Base-by-base conservation (phyloP, 2,329 filamentous ascomycete species). In the Penicillium sclerotiorum region DNA sequence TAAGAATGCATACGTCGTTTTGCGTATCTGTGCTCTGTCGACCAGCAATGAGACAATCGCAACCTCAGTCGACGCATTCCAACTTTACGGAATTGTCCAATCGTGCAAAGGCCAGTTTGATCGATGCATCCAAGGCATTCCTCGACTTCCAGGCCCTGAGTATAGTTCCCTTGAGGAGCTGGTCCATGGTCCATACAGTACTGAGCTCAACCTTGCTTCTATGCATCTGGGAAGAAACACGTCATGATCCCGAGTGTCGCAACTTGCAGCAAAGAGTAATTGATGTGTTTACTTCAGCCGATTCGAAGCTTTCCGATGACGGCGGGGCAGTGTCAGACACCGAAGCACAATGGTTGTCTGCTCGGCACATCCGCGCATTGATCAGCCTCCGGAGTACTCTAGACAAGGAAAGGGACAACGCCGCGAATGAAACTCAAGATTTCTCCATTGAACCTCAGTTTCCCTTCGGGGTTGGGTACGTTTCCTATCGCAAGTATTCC, bases 21-120 rank as follows among this genome's bases (percentile, higher is more conserved):
- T 76, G 78, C 33, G 74, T 77, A 27, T 82, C 80, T 1, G 79
- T 82, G 54, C 69, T 83, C 4, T 82, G 79, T 55, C 77, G 80
- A 3, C 79, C 80, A 6, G 80, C 80, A 2, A 75, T 83, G 58
- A 80, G 76, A 57, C 55, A 56, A 9, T 50, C 47, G 2, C 40
- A 25, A 6, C 20, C 25, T 15, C 56, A 36, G 46, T 54, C 27
- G 3, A 11, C 30, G 25, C 32, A 27, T 23, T 33, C 7, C 44
- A 47, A 5, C 49, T 45, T 3, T 17, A 48, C 7, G 42, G 52
- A 4, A 37, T 58, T 1, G 50, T 67, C 12, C 62, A 63, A 0
- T 1, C 55, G 64, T 7, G 65, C 63, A 0, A 66, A 60, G 22
- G 45, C 37, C 3, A 64, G 66, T 12, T 45, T 68, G 18, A 53